Percentiles rank a stretch among this genome's conserved stretches.
Conservation (phyloP, 2,329 filamentous ascomycete genomes). For the Paramyrothecium sp. region DNA sequence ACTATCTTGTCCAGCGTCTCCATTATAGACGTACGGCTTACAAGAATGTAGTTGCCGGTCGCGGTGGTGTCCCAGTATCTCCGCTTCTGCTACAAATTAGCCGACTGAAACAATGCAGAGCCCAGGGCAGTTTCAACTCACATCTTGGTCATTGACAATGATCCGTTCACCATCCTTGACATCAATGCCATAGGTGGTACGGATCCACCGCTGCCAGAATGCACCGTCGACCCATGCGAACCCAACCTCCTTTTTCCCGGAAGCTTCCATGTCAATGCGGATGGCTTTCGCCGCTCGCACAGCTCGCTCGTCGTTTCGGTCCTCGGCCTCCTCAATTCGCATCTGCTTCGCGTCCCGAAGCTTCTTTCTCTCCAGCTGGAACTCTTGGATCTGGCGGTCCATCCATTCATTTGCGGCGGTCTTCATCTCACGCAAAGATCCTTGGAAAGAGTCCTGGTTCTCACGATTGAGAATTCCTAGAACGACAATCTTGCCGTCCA, state of each 20-base stretch:
- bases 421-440: constrained; percentile 86
- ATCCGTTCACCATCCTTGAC: constrained; percentile 86
- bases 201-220: constrained; percentile 97
- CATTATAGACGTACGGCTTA: constrained; percentile 85
- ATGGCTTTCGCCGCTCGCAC: constrained; percentile 86
- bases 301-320: constrained; percentile 85
- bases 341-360: constrained; percentile 92
- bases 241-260: constrained; percentile 81
- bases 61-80: constrained; percentile 93
- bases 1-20: constrained; percentile 78
- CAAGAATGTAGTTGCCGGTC: constrained; percentile 85
- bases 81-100: constrained; percentile 64
- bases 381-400: constrained; percentile 88
- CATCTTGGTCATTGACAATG: constrained; percentile 95
- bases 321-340: constrained; percentile 93
- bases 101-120: constrained; percentile 1
- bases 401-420: constrained; percentile 96
- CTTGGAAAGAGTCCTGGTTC: constrained; percentile 73
- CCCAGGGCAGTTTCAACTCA: constrained; percentile 48
- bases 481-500: constrained; percentile 93
- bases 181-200: constrained; percentile 91
- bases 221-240: constrained; percentile 98
- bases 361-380: constrained; percentile 91
- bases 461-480: constrained; percentile 83
- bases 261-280: constrained; percentile 84